Percentiles rank a stretch among this genome's conserved stretches.
Evolutionary conservation across 345 rosid species (phyloP).

Genomic region (Syzygium aqueum): DNA sequence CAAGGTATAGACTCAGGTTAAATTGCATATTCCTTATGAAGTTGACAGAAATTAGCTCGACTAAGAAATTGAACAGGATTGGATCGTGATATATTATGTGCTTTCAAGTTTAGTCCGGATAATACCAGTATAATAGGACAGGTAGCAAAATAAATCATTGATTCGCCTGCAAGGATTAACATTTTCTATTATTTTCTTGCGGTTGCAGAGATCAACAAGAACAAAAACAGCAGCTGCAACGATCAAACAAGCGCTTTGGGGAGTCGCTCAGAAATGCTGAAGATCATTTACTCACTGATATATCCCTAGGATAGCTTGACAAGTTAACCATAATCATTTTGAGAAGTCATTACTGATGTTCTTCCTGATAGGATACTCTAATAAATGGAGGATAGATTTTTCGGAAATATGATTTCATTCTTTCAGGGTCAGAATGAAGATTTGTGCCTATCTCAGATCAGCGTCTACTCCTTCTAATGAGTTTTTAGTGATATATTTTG

Average conservation of each 20-base stretch:
- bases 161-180: neutral
- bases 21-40: neutral
- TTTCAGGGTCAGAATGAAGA: neutral
- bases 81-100: neutral
- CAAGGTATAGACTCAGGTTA: constrained; percentile 34
- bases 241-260: constrained; percentile 52
- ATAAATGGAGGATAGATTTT: neutral
- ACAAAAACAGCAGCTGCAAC: constrained; percentile 27
- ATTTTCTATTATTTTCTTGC: constrained; percentile 9
- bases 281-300: neutral
- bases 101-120: neutral
- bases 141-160: neutral
- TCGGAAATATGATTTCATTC: neutral
- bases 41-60: neutral
- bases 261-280: constrained; percentile 51
- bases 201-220: constrained; percentile 43
- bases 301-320: neutral
- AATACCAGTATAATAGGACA: neutral
- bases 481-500: neutral
- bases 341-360: neutral
- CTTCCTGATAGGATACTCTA: neutral
- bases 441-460: neutral
- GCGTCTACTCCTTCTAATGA: neutral
- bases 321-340: neutral
- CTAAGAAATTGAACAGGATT: neutral